Evolutionary conservation across 1,284 basidiomycete species (phyloP).

Genomic region (Microstroma glucosiphilum): DNA sequence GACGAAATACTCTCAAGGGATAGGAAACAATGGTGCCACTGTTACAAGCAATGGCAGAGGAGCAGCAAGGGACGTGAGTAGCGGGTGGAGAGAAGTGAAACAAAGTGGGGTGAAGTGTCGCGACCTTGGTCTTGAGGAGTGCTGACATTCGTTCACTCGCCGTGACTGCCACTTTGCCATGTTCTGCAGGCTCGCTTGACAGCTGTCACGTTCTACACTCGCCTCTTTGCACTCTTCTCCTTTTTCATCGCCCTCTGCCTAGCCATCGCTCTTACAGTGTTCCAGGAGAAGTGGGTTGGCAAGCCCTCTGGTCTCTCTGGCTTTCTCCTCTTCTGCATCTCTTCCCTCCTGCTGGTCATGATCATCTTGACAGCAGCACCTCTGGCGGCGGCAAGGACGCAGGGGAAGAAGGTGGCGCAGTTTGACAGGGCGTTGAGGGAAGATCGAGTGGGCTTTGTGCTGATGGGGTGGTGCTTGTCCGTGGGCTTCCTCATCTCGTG

Average conservation of each 20-base stretch:
- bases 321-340: conserved; percentile 30
- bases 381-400: conserved; percentile 18
- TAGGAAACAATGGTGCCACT: neutral
- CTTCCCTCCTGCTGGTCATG: conserved; percentile 23
- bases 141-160: no score
- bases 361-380: conserved; percentile 18
- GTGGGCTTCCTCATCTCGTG: no score
- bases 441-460: conserved; percentile 34
- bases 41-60: neutral
- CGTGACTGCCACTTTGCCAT: no score
- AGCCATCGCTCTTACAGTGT: conserved; percentile 33
- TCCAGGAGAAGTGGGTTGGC: conserved; percentile 37
- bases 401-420: conserved; percentile 24
- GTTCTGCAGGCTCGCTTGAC: no score
- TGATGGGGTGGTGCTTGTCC: neutral
- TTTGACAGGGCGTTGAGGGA: conserved; percentile 27
- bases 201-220: neutral
- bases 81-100: no score
- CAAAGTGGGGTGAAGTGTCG: no score
- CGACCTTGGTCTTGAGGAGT: no score
- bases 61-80: conserved; percentile 2
- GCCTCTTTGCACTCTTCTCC: conserved; percentile 17
- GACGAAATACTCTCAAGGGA: conserved; percentile 3
- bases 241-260: conserved; percentile 28
- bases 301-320: conserved; percentile 38